Evolutionary conservation across 805 yeast species (phyloP).

Genomic region (Candida quercuum): DNA sequence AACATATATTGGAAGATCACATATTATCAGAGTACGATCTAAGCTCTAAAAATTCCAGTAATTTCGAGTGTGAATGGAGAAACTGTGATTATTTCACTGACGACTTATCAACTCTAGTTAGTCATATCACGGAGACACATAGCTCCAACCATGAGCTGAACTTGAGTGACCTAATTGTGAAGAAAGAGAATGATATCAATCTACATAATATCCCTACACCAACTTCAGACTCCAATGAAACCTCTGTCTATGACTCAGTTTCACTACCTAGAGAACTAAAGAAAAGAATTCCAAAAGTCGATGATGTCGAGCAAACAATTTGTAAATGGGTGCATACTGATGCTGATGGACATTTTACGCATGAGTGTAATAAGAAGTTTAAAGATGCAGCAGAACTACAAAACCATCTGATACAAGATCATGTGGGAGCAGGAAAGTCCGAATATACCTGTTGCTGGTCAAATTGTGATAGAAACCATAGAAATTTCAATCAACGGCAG

Average conservation of each 20-base stretch:
- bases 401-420: conserved; percentile 60
- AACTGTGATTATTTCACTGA: conserved; percentile 56
- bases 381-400: conserved; percentile 56
- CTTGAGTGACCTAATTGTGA: conserved; percentile 10
- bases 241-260: conserved; percentile 2
- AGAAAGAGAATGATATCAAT: conserved; percentile 3
- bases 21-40: conserved; percentile 26
- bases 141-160: conserved; percentile 30
- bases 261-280: too few relatives aligned
- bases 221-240: neutral
- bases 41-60: neutral
- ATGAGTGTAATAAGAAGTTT: conserved; percentile 46
- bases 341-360: conserved; percentile 2
- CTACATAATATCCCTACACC: conserved; percentile 4
- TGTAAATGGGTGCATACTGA: conserved; percentile 18
- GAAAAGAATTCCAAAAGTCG: neutral
- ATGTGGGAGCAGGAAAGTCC: conserved; percentile 70
- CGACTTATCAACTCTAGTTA: conserved; percentile 47
- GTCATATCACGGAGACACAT: conserved; percentile 52
- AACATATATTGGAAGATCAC: conserved; percentile 49
- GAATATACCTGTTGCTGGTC: conserved; percentile 73
- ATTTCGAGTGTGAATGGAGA: conserved; percentile 62
- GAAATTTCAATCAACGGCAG: conserved; percentile 75
- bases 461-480: conserved; percentile 60
- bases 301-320: conserved; percentile 14